Evolutionary conservation across 129 eudicot genomes (phyloP).

Genomic region (Flaveria linearis): DNA sequence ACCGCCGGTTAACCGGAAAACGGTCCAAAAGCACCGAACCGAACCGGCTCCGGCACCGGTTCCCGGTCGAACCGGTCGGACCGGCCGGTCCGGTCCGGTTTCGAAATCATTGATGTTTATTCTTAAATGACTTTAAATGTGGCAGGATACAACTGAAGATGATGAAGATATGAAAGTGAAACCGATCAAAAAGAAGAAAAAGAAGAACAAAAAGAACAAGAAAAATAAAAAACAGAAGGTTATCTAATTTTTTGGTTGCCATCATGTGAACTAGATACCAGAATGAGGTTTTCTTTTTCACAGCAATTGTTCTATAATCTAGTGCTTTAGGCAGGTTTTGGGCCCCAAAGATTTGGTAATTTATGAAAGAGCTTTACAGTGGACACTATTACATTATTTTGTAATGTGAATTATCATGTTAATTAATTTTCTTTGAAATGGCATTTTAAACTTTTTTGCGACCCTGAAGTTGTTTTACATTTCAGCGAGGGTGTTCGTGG

Average conservation of each 20-base stretch:
- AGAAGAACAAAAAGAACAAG: constrained; percentile 32
- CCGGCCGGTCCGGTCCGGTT: too few relatives aligned
- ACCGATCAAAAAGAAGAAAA: constrained; percentile 31
- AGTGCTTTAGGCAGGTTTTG: constrained; percentile 10
- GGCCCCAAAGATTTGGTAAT: constrained; percentile 10
- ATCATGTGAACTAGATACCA: constrained; percentile 34
- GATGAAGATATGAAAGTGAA: constrained; percentile 33
- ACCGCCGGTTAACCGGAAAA: too few relatives aligned
- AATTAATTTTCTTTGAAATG: background rate
- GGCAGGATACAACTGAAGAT: constrained; percentile 28
- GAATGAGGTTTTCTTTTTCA: background rate
- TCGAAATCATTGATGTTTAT: too few relatives aligned
- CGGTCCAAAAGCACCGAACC: too few relatives aligned
- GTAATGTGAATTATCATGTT: background rate
- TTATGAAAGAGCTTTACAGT: background rate
- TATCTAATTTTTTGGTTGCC: background rate
- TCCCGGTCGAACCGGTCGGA: too few relatives aligned
- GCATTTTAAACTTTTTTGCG: background rate
- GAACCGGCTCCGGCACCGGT: too few relatives aligned
- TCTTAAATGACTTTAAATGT: constrained; percentile 26
- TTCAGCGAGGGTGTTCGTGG: too few relatives aligned
- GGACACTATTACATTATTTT: background rate
- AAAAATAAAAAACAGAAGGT: constrained; percentile 42
- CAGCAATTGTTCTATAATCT: constrained; percentile 19
- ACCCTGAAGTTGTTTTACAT: background rate